phyloP scores from a whole-genome alignment of 768 basidiomycete genomes.

The Scleroderma citrinum region DNA sequence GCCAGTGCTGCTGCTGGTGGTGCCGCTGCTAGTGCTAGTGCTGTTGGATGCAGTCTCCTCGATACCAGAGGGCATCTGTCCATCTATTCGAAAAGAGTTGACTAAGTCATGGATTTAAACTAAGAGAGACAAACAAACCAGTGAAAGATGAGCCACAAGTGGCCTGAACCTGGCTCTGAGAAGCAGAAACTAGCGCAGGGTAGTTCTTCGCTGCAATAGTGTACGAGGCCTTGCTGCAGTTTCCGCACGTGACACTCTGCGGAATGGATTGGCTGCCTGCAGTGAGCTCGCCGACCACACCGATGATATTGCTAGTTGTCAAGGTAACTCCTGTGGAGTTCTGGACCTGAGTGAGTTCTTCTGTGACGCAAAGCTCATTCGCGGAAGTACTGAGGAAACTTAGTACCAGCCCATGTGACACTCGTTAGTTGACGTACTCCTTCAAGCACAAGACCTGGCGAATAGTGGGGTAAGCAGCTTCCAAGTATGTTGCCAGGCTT shows the following conservation, averaged over 20 bases:
- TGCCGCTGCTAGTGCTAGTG: constrained; percentile 8
- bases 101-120: neutral
- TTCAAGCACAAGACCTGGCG: constrained; percentile 57
- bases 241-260: constrained; percentile 43
- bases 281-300: constrained; percentile 4
- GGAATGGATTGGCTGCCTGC: constrained; percentile 14
- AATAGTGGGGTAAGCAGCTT: constrained; percentile 50
- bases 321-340: constrained; percentile 16
- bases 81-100: constrained; percentile 16
- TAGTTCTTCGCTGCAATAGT: constrained; percentile 33
- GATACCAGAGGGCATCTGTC: constrained; percentile 24
- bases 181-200: constrained; percentile 29
- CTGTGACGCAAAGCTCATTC: constrained; percentile 49
- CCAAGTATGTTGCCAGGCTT: constrained; percentile 34
- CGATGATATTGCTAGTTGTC: constrained; percentile 14
- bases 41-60: constrained; percentile 18
- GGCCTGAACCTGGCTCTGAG: constrained; percentile 24
- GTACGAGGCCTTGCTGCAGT: constrained; percentile 50
- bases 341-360: constrained; percentile 52
- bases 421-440: constrained; percentile 41
- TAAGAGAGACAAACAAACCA: constrained; percentile 30
- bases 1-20: constrained; percentile 11
- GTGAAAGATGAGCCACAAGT: constrained; percentile 49
- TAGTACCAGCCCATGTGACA: neutral
- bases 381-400: constrained; percentile 23